A percentile compares a stretch with the other conserved stretches of the same genome.
Conservation (phyloP, 1,284 basidiomycete species). For the Taiwanofungus camphoratus region DNA sequence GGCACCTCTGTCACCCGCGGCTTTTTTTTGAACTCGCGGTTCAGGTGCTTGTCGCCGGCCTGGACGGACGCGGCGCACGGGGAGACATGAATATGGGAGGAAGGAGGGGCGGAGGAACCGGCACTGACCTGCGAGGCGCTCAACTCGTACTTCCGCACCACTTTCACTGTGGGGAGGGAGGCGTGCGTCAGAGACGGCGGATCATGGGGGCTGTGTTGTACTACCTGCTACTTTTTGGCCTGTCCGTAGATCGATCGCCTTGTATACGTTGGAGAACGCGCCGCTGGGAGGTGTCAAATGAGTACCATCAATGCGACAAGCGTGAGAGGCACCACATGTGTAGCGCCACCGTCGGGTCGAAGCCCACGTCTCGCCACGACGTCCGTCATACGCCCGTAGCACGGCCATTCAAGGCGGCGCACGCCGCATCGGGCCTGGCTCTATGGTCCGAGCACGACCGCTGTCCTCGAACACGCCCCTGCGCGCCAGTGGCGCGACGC, state of each 20-base stretch:
- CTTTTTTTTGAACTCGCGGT: constrained; percentile 90
- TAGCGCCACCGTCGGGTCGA: no score
- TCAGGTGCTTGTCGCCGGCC: constrained; percentile 90
- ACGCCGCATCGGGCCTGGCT: no score
- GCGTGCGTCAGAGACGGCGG: constrained; percentile 7
- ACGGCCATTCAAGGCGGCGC: no score
- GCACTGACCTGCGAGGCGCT: constrained; percentile 90
- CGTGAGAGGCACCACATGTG: no score
- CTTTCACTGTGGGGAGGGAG: constrained; percentile 66
- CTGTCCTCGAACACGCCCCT: no score
- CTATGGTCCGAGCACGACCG: no score
- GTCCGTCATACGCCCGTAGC: no score
- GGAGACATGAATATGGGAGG: constrained; percentile 22
- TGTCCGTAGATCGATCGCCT: constrained; percentile 76
- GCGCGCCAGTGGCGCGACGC: no score
- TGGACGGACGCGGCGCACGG: constrained; percentile 29
- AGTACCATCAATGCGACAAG: no score
- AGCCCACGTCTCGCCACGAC: no score
- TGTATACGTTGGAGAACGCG: constrained; percentile 98
- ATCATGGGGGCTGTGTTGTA: constrained; percentile 17
- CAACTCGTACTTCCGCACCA: constrained; percentile 95
- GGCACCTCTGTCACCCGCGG: constrained; percentile 94
- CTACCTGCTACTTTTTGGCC: constrained; percentile 84
- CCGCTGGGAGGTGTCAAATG: no score
- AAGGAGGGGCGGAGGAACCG: constrained; percentile 27